Evolutionary conservation across 345 rosid genomes (phyloP).

Genomic region (Ailanthus altissimus): DNA sequence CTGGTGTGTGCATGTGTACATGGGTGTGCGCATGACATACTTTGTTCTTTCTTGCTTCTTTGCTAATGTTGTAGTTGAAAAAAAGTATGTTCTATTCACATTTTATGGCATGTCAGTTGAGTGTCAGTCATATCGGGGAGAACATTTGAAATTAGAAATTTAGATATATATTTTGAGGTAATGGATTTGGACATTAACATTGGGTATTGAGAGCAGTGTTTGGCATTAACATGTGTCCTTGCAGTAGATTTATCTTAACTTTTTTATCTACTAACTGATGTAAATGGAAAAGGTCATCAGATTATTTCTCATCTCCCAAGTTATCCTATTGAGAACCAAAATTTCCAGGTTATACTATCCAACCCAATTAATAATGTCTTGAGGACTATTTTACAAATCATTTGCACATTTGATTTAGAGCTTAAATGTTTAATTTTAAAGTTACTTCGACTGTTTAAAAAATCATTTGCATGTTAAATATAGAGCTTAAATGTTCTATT

Average conservation of each 20-base stretch:
- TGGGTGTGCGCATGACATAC: background rate
- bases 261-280: background rate
- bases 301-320: background rate
- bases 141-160: too few relatives aligned
- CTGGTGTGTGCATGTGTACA: background rate
- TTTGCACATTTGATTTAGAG: background rate
- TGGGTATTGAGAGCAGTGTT: too few relatives aligned
- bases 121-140: background rate
- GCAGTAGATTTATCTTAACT: background rate
- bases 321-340: background rate
- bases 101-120: background rate
- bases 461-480: background rate
- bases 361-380: background rate
- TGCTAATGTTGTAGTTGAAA: background rate
- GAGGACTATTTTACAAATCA: background rate
- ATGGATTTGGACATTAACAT: background rate
- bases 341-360: background rate
- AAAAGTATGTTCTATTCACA: background rate
- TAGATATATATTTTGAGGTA: background rate
- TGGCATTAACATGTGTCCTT: background rate
- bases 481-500: background rate
- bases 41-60: background rate
- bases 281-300: background rate
- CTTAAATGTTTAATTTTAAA: background rate
- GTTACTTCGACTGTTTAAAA: too few relatives aligned